Evolutionary conservation across 2,329 filamentous ascomycete genomes (phyloP).

Genomic region (Fusarium hostae): DNA sequence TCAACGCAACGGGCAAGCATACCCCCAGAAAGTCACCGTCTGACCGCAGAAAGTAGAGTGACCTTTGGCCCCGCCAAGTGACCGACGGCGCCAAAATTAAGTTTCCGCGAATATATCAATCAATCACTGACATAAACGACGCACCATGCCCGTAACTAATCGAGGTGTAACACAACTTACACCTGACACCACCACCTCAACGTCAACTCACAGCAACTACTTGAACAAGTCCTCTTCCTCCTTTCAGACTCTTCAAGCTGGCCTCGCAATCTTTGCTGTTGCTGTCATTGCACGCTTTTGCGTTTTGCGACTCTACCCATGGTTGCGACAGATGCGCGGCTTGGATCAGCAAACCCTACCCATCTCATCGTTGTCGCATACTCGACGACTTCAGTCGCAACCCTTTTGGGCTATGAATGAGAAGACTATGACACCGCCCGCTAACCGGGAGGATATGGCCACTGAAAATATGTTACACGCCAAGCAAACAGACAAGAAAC

Average conservation of each 20-base stretch:
- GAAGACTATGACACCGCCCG: slow-evolving; percentile 32
- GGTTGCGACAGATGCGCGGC: slow-evolving; percentile 44
- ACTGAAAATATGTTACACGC: slow-evolving; percentile 16
- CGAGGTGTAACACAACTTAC: slow-evolving; percentile 47
- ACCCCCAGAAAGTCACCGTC: slow-evolving; percentile 47
- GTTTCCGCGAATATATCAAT: slow-evolving; percentile 43
- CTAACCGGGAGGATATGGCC: slow-evolving; percentile 12
- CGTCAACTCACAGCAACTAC: slow-evolving; percentile 44
- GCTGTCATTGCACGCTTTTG: slow-evolving; percentile 50
- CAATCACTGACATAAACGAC: slow-evolving; percentile 40
- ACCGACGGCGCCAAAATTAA: slow-evolving; percentile 48
- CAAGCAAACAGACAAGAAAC: slow-evolving; percentile 28
- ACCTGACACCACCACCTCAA: slow-evolving; percentile 44
- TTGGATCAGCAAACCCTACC: slow-evolving; percentile 38
- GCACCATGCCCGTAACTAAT: slow-evolving; percentile 48
- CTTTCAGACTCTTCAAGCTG: slow-evolving; percentile 43
- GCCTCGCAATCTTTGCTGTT: slow-evolving; percentile 51
- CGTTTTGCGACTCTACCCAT: slow-evolving; percentile 40
- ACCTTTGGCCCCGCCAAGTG: slow-evolving; percentile 47
- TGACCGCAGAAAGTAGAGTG: slow-evolving; percentile 51
- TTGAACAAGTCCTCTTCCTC: slow-evolving; percentile 48
- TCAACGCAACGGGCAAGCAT: slow-evolving; percentile 45
- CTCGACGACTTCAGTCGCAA: slow-evolving; percentile 32
- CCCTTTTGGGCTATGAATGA: slow-evolving; percentile 44
- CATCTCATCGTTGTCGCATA: slow-evolving; percentile 30